Conservation (phyloP, 2,329 filamentous ascomycete species). For the Cordyceps fumosorosea region DNA sequence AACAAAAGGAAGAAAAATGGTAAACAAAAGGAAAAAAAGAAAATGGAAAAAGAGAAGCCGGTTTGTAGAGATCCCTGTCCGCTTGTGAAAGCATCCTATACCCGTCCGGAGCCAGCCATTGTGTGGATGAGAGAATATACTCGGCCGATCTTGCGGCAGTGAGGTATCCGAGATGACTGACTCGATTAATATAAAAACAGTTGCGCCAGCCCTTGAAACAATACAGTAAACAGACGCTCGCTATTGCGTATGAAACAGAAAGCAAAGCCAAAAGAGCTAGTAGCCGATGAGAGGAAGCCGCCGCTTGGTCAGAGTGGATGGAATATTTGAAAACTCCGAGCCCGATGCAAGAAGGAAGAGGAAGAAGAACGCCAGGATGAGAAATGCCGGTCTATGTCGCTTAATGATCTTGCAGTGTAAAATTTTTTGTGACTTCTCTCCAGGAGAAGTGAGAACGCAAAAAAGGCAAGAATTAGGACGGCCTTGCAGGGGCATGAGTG, state of each 20-base stretch:
- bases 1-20: conserved; percentile 24
- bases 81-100: conserved; percentile 46
- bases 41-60: conserved; percentile 33
- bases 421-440: conserved; percentile 22
- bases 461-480: conserved; percentile 32
- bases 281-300: conserved; percentile 17
- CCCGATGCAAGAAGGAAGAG: conserved; percentile 30
- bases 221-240: conserved; percentile 29
- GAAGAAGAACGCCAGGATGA: conserved; percentile 30
- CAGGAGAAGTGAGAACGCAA: conserved; percentile 20
- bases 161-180: conserved; percentile 24
- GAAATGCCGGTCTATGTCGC: conserved; percentile 32
- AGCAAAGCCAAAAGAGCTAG: conserved; percentile 28
- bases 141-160: conserved; percentile 44
- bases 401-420: conserved; percentile 21
- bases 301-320: conserved; percentile 21
- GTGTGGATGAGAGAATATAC: conserved; percentile 37
- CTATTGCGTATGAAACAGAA: conserved; percentile 28
- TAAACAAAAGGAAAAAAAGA: conserved; percentile 22
- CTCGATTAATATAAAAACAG: conserved; percentile 25
- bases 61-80: conserved; percentile 39
- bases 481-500: conserved; percentile 42
- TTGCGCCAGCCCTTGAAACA: conserved; percentile 19
- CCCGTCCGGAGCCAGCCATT: conserved; percentile 49
- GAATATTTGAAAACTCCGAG: conserved; percentile 35